phyloP scores from a whole-genome alignment of 2,329 filamentous ascomycete genomes.

The Dactylonectria macrodidyma region DNA sequence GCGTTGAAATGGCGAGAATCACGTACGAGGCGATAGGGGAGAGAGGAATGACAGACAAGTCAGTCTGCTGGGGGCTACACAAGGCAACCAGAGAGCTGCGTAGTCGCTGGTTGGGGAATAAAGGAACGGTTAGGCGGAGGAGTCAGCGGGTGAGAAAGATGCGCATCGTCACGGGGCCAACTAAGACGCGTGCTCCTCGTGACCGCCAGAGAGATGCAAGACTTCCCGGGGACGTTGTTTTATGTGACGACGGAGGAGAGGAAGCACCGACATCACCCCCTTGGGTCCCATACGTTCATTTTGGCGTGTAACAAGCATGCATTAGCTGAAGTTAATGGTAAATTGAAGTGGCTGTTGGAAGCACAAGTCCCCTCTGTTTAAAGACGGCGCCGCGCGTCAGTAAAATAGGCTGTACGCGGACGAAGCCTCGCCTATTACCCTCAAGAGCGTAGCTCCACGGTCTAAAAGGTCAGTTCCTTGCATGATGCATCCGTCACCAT shows the following conservation, averaged over 20 bases:
- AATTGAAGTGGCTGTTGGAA: not conserved
- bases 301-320: not conserved
- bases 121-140: not conserved
- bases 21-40: not conserved
- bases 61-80: conserved; percentile 9
- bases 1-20: conserved; percentile 4
- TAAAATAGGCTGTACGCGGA: too few species aligned
- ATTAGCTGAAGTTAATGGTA: not conserved
- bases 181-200: not conserved
- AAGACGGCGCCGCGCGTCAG: too few species aligned
- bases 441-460: too few species aligned
- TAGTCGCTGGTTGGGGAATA: not conserved
- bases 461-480: too few species aligned
- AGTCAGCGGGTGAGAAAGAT: not conserved
- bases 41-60: conserved; percentile 9
- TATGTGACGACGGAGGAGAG: not conserved
- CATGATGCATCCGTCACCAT: too few species aligned
- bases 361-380: too few species aligned
- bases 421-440: too few species aligned
- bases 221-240: not conserved
- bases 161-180: not conserved
- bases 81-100: conserved; percentile 4
- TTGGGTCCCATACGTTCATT: not conserved
- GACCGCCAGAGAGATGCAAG: not conserved
- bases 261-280: not conserved